Evolutionary conservation across 257 asterid genomes (phyloP).

Genomic region (Primulina tabacum): DNA sequence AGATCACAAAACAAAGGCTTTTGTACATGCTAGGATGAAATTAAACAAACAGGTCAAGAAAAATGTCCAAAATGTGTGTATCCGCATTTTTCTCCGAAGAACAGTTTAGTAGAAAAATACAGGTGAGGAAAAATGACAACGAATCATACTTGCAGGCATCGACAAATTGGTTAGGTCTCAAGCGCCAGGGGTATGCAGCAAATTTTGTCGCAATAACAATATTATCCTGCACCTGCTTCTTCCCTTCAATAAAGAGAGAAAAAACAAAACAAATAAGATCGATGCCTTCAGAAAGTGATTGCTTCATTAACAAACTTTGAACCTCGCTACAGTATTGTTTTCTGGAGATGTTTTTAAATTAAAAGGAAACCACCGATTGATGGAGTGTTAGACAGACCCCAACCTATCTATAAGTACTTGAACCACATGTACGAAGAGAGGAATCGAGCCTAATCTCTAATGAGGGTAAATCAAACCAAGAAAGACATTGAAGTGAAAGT

Average conservation of each 20-base stretch:
- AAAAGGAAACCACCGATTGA: no score
- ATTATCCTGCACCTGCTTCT: slow-evolving; percentile 41
- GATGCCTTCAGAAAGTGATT: background rate
- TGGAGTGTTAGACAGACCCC: no score
- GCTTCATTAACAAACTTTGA: background rate
- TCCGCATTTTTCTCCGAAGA: background rate
- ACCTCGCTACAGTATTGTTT: background rate
- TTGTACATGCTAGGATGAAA: background rate
- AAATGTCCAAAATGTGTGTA: background rate
- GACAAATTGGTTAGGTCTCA: slow-evolving; percentile 82
- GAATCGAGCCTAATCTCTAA: no score
- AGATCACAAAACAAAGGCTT: background rate
- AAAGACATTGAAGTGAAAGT: no score
- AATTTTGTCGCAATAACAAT: slow-evolving; percentile 84
- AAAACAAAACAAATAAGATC: background rate
- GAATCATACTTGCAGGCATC: slow-evolving; percentile 76
- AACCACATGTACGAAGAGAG: no score
- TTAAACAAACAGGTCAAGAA: slow-evolving; percentile 9
- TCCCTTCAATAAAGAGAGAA: slow-evolving; percentile 42
- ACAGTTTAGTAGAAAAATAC: background rate
- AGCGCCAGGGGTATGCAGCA: slow-evolving; percentile 98
- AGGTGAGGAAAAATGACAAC: slow-evolving; percentile 20
- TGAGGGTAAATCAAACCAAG: no score
- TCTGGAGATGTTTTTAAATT: background rate
- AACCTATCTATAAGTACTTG: no score